Base-by-base conservation (phyloP, 805 yeast species). In the Metschnikowia lachancei region DNA sequence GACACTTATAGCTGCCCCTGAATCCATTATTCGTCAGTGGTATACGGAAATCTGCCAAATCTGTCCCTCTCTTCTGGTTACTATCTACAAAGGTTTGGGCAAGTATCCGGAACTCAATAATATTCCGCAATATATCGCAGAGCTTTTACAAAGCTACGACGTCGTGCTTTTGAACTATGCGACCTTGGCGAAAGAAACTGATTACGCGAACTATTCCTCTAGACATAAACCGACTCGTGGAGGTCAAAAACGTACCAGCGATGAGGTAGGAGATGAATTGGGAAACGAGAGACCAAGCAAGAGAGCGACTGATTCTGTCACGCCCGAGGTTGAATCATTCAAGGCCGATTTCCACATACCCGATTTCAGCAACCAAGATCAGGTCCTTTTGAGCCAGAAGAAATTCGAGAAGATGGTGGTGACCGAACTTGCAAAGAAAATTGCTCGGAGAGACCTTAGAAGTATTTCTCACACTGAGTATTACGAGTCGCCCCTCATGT, bases 21-120 rank as follows among this genome's bases (percentile, higher is more conserved):
- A 82, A 30, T 80, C 96, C 0, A 88, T 94, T 49, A 63, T 87
- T 16, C 72, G 78, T 26, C 99, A 94, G 62, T 94, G 99, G 99
- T 72, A 76, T 1, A 81, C 81, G 18, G 99, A 92, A 66, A 72
- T 91, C 6, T 56, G 60, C 4, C 69, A 67, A 22, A 57, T 77
- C 5, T 82, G 90, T 0, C 87, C 94, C 0, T 60, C 72, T 3
- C 64, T 91, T 31, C 76, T 73, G 9, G 79, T 86, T 0, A 75
- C 80, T 44, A 72, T 80, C 2, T 91, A 92, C 64, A 69, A 70
- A 28, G 96, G 96, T 0, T 47, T 70, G 10, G 58, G 58, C 0
- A 58, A 59, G 37, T 59, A 61, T 38, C 62, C 63, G 1, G 57
- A 57, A 22, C 45, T 62, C 20, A 45, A 46, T 22, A 66, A 67